phyloP scores from a whole-genome alignment of 2,329 filamentous ascomycete species.

The Ophiostoma himal-ulmi region DNA sequence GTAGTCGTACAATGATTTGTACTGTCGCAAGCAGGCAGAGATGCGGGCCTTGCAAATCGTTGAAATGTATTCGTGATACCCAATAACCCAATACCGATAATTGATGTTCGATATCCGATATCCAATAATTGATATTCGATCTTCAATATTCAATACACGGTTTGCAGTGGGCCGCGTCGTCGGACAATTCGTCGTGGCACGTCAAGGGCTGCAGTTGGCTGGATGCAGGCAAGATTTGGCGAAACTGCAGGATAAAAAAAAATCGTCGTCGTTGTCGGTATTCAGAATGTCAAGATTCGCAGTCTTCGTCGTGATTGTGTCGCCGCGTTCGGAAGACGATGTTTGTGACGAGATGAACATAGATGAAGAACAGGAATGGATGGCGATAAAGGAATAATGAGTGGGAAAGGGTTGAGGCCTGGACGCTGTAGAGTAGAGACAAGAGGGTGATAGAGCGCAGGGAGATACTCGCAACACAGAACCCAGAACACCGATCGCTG shows the following conservation, averaged over 20 bases:
- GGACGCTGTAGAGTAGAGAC: background rate
- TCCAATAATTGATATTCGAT: no score
- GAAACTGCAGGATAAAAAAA: background rate
- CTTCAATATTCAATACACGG: background rate
- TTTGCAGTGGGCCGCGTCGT: background rate
- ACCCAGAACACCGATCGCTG: no score
- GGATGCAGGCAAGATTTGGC: background rate
- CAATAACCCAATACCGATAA: no score
- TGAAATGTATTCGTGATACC: background rate
- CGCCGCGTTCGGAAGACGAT: background rate
- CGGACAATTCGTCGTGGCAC: background rate
- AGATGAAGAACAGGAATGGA: constrained; percentile 5
- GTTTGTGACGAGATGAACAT: constrained; percentile 2
- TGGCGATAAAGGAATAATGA: background rate
- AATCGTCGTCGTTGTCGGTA: background rate
- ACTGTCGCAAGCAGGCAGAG: background rate
- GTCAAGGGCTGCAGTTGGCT: background rate
- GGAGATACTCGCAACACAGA: background rate
- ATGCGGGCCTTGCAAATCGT: background rate
- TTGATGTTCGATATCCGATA: no score
- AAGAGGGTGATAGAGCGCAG: background rate
- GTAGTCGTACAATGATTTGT: background rate
- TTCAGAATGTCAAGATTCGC: background rate
- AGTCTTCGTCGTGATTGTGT: constrained; percentile 3
- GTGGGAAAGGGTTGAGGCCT: background rate